Evolutionary conservation across 2,329 filamentous ascomycete species (phyloP), one percentile per base, ranked within the genome.

Genomic region (Pyrenochaeta sp.): DNA sequence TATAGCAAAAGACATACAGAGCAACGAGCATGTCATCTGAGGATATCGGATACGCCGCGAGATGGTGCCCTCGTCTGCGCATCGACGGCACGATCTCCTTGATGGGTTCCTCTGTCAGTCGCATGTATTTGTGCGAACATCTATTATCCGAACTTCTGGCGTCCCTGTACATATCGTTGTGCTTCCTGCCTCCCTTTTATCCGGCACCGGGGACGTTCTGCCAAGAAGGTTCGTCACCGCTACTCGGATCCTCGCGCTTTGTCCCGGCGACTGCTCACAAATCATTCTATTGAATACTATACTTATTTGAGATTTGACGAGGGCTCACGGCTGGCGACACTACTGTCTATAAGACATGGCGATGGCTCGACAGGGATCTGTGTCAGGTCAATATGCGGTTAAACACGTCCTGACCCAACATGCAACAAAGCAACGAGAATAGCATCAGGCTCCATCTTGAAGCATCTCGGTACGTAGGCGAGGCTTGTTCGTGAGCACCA

Each of bases 311-410:
- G 15, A 35, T 45, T 5, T 49, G 42, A 40, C 29, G 15, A 42
- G 20, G 9, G 14, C 12, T 27, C 15, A 5, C 12, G 41, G 15
- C 27, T 44, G 20, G 35, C 36, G 17, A 10, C 14, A 29, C 32
- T 35, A 17, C 23, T 36, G 14, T 14, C 30, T 31, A 17, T 21
- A 12, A 43, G n/a, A 43, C 9, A 35, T 29, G 15, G 30, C 45
- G 41, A 35, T 29, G 33, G 41, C 42, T 10, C 18, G 46, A 51
- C 64, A 59, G 40, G 62, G 61, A 41, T 59, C 23, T 35, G 21
- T 33, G 45, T 49, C 35, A 49, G 41, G 30, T 51, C 57, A 71
- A 67, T 69, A 49, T 71, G 56, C 66, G 67, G 67, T 41, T 69
- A 71, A 69, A 65, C 46, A 54, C 41, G 37, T 23, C 48, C 50